These are phyloP conservation scores for Rhodocollybia butyracea DNA, from an alignment of 768 basidiomycete species.

Conservation along the genomic window DNA sequence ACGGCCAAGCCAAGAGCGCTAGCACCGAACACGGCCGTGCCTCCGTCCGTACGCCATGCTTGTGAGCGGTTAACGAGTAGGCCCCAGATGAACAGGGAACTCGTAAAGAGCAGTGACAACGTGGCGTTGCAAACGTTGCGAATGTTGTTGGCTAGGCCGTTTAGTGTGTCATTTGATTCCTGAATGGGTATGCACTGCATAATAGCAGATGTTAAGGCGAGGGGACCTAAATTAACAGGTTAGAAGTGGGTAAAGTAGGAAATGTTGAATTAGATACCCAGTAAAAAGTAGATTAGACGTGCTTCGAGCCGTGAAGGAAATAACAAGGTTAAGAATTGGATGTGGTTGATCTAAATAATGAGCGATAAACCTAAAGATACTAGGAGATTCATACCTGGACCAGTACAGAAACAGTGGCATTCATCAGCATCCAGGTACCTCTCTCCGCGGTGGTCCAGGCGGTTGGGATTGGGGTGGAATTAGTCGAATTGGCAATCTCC, in stretches of 20 bases:
- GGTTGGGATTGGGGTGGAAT: neutral
- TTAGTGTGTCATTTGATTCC: slow-evolving; percentile 30
- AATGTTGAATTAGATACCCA: slow-evolving; percentile 50
- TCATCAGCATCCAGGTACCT: slow-evolving; percentile 84
- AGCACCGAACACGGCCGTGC: slow-evolving; percentile 90
- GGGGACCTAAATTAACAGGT: slow-evolving; percentile 50
- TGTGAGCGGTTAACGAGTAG: slow-evolving; percentile 82
- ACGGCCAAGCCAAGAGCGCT: slow-evolving; percentile 83
- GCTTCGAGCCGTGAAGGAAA: slow-evolving; percentile 91
- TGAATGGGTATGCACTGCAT: slow-evolving; percentile 83
- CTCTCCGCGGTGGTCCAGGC: slow-evolving; percentile 63
- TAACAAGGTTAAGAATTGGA: slow-evolving; percentile 93
- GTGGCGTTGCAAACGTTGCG: slow-evolving; percentile 96
- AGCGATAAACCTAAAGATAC: neutral
- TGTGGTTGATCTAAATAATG: slow-evolving; percentile 86
- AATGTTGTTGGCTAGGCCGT: slow-evolving; percentile 63
- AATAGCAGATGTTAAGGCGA: slow-evolving; percentile 78
- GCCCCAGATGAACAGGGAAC: slow-evolving; percentile 91
- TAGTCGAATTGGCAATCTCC: slow-evolving; percentile 9
- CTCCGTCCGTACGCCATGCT: slow-evolving; percentile 96
- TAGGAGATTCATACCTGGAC: slow-evolving; percentile 63
- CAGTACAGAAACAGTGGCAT: slow-evolving; percentile 76
- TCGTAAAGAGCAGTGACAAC: slow-evolving; percentile 91
- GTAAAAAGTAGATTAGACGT: slow-evolving; percentile 76
- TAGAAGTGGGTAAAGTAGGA: neutral